A percentile compares a stretch with the other conserved stretches of the same genome.
Conservation (phyloP, 345 rosid genomes). For the Corchorus olitorius region DNA sequence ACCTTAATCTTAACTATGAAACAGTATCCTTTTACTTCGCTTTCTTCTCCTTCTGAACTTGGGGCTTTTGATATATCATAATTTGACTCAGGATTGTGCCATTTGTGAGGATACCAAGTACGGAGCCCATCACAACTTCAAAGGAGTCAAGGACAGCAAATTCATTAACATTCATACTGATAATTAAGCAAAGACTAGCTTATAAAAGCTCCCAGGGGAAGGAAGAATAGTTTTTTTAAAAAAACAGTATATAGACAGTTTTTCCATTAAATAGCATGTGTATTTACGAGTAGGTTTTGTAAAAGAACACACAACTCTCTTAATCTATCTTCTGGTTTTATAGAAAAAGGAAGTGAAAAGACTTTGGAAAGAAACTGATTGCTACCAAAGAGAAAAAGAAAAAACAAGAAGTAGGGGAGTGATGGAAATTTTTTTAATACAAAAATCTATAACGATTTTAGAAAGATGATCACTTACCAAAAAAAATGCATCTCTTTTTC, state of each 20-base stretch:
- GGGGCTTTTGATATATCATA: conserved; percentile 51
- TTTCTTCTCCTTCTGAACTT: conserved; percentile 60
- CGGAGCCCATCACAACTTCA: conserved; percentile 68
- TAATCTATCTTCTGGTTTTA: not conserved
- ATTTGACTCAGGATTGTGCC: conserved; percentile 76
- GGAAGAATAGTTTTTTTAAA: not conserved
- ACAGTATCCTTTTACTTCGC: conserved; percentile 31
- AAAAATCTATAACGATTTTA: not conserved
- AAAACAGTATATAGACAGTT: not conserved
- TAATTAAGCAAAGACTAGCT: not conserved
- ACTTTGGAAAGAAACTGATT: not conserved
- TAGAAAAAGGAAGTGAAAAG: not conserved
- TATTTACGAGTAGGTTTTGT: not conserved
- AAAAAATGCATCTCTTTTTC: not conserved
- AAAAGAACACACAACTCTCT: not conserved
- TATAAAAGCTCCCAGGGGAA: not conserved
- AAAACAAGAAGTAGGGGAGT: not conserved
- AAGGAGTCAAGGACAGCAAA: conserved; percentile 39
- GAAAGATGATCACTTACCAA: not conserved
- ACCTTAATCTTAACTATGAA: not conserved
- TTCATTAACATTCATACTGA: not conserved
- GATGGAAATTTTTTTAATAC: not conserved
- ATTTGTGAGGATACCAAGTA: conserved; percentile 59
- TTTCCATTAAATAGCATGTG: not conserved
- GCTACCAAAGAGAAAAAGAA: not conserved